These are phyloP conservation scores for Corrigiola litoralis DNA, from an alignment of 179 eudicot species.

Conservation along the genomic window DNA sequence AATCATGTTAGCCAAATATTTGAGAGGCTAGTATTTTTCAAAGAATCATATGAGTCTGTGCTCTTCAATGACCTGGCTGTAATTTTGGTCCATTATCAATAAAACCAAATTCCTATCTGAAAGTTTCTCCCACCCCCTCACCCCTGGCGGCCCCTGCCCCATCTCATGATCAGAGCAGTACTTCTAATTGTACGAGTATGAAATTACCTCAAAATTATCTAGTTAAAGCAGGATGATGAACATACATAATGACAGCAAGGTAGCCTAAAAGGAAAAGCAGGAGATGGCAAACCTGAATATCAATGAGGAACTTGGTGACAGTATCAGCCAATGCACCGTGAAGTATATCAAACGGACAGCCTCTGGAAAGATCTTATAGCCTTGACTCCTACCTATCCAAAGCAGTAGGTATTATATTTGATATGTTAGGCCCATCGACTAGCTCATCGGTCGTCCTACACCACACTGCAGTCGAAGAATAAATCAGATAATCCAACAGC, in stretches of 20 bases:
- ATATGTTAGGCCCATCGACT: constrained; percentile 83
- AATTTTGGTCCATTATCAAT: too few species aligned
- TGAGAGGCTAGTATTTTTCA: too few species aligned
- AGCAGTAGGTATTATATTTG: constrained; percentile 66
- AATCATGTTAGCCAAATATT: too few species aligned
- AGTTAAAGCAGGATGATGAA: background rate
- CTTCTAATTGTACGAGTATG: background rate
- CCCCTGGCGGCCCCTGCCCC: too few species aligned
- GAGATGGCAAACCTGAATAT: constrained; percentile 86
- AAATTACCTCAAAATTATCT: background rate
- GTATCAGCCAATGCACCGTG: constrained; percentile 79
- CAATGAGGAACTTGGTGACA: constrained; percentile 65
- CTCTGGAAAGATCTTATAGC: constrained; percentile 56
- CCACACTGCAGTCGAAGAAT: constrained; percentile 51
- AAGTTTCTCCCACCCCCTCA: background rate
- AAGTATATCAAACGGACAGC: constrained; percentile 79
- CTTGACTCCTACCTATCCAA: constrained; percentile 79
- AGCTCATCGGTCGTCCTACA: constrained; percentile 86
- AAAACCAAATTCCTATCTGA: background rate
- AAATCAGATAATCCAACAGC: background rate
- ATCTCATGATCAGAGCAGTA: too few species aligned
- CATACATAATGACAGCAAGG: background rate
- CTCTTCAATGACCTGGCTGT: too few species aligned
- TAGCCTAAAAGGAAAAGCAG: too few species aligned
- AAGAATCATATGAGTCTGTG: too few species aligned